Conservation (phyloP, 2,329 filamentous ascomycete genomes). For the Fusarium stilboides region DNA sequence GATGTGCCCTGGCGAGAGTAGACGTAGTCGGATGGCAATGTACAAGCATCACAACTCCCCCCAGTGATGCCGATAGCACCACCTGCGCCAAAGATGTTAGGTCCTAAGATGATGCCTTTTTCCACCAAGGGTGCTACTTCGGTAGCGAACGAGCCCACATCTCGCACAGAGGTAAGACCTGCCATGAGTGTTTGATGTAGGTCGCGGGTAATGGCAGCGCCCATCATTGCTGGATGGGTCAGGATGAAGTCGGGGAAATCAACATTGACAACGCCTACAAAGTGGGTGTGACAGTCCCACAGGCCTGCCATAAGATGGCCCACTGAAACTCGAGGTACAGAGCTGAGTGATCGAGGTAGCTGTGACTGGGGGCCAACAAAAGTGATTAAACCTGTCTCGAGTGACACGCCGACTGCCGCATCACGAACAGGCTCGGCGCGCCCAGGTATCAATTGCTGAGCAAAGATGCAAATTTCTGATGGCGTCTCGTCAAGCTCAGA, state of each 20-base stretch:
- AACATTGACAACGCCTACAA: background rate
- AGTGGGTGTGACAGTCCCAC: background rate
- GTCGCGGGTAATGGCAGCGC: background rate
- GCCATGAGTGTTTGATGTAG: slow-evolving; percentile 1
- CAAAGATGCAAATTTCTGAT: background rate
- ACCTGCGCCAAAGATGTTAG: slow-evolving; percentile 4
- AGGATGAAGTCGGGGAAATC: background rate
- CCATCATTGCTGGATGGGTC: background rate
- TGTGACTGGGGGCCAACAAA: background rate
- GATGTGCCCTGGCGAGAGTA: background rate
- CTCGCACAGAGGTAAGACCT: background rate
- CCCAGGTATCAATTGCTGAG: background rate
- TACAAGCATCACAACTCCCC: slow-evolving; percentile 2
- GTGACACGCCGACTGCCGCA: background rate
- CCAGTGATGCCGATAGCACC: slow-evolving; percentile 2
- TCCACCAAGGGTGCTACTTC: background rate
- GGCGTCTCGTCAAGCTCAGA: background rate
- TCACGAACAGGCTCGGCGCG: background rate
- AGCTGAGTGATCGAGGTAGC: background rate
- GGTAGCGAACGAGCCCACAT: slow-evolving; percentile 1
- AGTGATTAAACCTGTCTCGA: background rate
- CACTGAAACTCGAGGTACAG: background rate
- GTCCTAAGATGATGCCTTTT: background rate
- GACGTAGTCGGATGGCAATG: background rate
- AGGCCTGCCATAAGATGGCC: background rate